Conservation (phyloP, 164 flowering plant genomes). For the Cinnamomum chago region DNA sequence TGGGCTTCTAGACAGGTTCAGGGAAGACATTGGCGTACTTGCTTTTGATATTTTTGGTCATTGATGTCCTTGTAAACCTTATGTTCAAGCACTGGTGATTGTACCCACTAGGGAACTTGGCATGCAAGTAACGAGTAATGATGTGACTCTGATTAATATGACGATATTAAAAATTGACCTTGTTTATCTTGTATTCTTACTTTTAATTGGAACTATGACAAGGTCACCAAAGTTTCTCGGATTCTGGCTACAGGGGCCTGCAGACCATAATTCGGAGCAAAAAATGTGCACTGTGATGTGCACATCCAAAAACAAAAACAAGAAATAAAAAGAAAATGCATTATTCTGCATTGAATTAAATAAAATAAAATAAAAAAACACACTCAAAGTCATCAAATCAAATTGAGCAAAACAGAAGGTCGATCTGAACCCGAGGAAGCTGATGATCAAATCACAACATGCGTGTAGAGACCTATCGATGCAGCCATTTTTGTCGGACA, state of each 20-base stretch:
- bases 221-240: slow-evolving; percentile 92
- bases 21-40: slow-evolving; percentile 93
- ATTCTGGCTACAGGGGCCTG: slow-evolving; percentile 59
- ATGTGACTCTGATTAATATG: neutral
- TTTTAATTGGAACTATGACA: neutral
- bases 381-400: neutral
- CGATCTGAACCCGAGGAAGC: slow-evolving; percentile 30
- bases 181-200: slow-evolving; percentile 3
- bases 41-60: slow-evolving; percentile 53
- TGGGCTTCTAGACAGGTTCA: slow-evolving; percentile 88
- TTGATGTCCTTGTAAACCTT: slow-evolving; percentile 53
- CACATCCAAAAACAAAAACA: too few relatives aligned
- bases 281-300: slow-evolving; percentile 58
- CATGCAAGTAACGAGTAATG: slow-evolving; percentile 56
- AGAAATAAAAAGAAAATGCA: too few relatives aligned
- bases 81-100: slow-evolving; percentile 83
- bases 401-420: neutral
- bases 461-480: slow-evolving; percentile 73
- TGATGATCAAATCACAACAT: slow-evolving; percentile 46
- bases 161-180: neutral
- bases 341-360: neutral
- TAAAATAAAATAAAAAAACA: neutral
- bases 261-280: slow-evolving; percentile 33
- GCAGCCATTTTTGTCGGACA: slow-evolving; percentile 39
- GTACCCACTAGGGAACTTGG: slow-evolving; percentile 97